Evolutionary conservation across 139 green algal species (phyloP).

Genomic region (Micractinium conductrix): DNA sequence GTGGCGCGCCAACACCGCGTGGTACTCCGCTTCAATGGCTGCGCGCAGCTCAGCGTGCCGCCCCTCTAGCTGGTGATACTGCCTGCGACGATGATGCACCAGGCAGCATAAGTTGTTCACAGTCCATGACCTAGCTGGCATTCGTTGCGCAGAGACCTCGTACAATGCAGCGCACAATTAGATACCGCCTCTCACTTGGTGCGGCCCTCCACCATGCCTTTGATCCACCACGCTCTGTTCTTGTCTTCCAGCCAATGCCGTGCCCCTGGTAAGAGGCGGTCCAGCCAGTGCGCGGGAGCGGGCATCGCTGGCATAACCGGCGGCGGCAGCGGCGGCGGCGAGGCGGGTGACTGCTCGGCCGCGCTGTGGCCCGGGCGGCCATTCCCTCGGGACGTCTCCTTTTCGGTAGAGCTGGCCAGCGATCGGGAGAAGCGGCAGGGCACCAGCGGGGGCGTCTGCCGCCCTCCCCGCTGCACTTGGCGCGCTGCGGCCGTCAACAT

Average conservation of each 20-base stretch:
- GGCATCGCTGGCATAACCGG: neutral
- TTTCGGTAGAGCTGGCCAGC: neutral
- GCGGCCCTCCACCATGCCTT: slow-evolving; percentile 19
- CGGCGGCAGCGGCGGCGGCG: neutral
- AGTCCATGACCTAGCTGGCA: too few species aligned
- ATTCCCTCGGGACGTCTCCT: too few species aligned
- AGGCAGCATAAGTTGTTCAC: too few species aligned
- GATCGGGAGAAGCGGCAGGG: neutral
- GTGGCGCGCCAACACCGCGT: slow-evolving; percentile 2
- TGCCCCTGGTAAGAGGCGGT: slow-evolving; percentile 5
- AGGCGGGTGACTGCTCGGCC: neutral
- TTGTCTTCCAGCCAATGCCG: slow-evolving; percentile 43
- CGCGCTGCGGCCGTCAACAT: too few species aligned
- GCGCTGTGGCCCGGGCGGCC: too few species aligned
- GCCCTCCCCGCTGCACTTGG: too few species aligned
- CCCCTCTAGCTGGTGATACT: slow-evolving; percentile 37
- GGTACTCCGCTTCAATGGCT: slow-evolving; percentile 16
- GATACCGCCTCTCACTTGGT: slow-evolving; percentile 41
- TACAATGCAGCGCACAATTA: too few species aligned
- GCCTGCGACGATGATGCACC: slow-evolving; percentile 1
- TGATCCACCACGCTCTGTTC: slow-evolving; percentile 46
- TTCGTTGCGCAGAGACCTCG: too few species aligned
- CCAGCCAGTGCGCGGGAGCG: slow-evolving; percentile 37
- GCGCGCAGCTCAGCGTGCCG: slow-evolving; percentile 19
- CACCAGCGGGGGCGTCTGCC: too few species aligned